Evolutionary conservation across 2,329 filamentous ascomycete species (phyloP), one percentile per base, ranked within the genome.

Genomic region (Chaetomiaceae sp.): DNA sequence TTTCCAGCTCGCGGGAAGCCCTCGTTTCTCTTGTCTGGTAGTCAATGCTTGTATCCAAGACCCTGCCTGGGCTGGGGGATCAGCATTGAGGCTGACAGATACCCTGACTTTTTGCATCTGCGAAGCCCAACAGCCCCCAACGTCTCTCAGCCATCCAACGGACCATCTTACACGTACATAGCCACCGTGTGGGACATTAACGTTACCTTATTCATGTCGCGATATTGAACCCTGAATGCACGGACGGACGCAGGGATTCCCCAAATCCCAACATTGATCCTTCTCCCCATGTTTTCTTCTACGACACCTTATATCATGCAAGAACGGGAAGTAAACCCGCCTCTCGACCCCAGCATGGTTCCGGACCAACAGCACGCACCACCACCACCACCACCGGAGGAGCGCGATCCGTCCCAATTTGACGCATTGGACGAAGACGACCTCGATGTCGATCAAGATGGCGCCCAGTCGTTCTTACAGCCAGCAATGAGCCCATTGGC

Each of bases 391-490:
- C 46, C 43, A 17, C 33, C 17, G 4, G 46, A 44, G 3, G 40
- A 44, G n/a, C 12, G 38, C n/a, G 27, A 53, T 23, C 48, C 46
- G 10, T 44, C 46, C 4, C 50, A 21, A 27, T 43, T 23, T 13
- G 57, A 58, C 16, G 52, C 44, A 2, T 38, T 33, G 5, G 64
- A 68, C 8, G 71, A 73, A 34, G 69, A 69, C 44, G 62, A 61
- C 43, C 55, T 69, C 41, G 71, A 72, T 25, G 68, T 70, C 42
- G 74, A 77, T 40, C 70, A 77, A 50, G 78, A 82, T 59, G 78
- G 78, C 56, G 80, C 76, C 4, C 77, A 81, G 57, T 79, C 78
- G 7, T 73, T 83, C 40, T 72, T 85, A 44, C 79, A 81, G 61
- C 78, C 79, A 2, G 72, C 79, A 20, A 74, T 85, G 55, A 83